Conservation (phyloP, 768 basidiomycete species). For the Phylloporus rhodoxanthus region DNA sequence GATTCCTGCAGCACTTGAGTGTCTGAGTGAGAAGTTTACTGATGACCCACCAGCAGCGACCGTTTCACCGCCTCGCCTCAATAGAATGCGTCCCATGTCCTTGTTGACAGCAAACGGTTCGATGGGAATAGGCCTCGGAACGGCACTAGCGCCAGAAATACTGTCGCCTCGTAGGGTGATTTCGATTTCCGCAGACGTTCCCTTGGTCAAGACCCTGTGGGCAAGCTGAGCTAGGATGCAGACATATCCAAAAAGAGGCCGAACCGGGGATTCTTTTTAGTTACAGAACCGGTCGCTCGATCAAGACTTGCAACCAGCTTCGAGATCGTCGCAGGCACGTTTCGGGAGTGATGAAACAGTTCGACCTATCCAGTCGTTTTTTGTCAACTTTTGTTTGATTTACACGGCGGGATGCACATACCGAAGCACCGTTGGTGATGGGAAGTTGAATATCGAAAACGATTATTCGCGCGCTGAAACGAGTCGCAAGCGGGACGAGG, state of each 20-base stretch:
- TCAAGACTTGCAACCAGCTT: conserved; percentile 79
- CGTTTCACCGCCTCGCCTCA: conserved; percentile 88
- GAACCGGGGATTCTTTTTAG: conserved; percentile 79
- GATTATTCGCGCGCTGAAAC: conserved; percentile 83
- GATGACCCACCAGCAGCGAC: conserved; percentile 72
- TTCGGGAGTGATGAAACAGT: conserved; percentile 89
- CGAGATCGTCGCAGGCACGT: conserved; percentile 84
- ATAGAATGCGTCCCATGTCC: conserved; percentile 89
- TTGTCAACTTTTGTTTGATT: background rate
- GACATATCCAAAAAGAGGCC: background rate
- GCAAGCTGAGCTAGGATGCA: conserved; percentile 3
- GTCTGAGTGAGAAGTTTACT: background rate
- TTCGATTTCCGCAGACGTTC: conserved; percentile 78
- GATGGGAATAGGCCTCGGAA: conserved; percentile 64
- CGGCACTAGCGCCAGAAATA: conserved; percentile 40
- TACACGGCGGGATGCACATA: conserved; percentile 30
- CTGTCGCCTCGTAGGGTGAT: conserved; percentile 62
- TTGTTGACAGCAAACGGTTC: conserved; percentile 87
- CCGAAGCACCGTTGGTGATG: conserved; percentile 81
- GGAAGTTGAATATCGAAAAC: conserved; percentile 91
- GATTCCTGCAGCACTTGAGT: conserved; percentile 35
- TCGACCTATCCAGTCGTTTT: conserved; percentile 54
- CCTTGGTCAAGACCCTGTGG: conserved; percentile 77
- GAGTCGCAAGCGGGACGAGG: conserved; percentile 67
- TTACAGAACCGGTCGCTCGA: conserved; percentile 63